Evolutionary conservation across 75 land plant species (phyloP).

Genomic region (Cunninghamia lanceolata): DNA sequence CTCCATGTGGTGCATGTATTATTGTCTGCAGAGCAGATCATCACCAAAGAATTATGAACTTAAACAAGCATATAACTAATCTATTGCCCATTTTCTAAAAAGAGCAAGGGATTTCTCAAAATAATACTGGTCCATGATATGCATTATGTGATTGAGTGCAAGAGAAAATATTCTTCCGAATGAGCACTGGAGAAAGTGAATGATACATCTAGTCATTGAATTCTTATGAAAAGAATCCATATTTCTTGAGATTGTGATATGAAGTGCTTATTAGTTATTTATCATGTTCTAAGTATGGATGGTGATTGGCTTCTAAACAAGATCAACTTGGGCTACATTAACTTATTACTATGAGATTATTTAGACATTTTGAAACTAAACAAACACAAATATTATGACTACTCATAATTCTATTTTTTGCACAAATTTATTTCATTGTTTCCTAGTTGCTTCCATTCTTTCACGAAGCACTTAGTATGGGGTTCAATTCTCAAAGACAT

Average conservation of each 20-base stretch:
- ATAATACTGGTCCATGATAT: neutral
- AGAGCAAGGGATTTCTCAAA: neutral
- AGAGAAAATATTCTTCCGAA: neutral
- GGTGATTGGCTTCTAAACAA: neutral
- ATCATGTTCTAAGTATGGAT: neutral
- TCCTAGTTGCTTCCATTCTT: neutral
- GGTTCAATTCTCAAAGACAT: neutral
- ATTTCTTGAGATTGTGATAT: too few species aligned
- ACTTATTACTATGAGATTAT: neutral
- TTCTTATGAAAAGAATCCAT: too few species aligned
- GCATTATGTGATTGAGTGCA: neutral
- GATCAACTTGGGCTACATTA: neutral
- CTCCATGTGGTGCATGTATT: constrained; percentile 79
- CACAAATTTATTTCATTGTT: neutral
- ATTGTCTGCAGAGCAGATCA: constrained; percentile 27
- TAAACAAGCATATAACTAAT: neutral
- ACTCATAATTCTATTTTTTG: neutral
- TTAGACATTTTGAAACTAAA: neutral
- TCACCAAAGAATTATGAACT: neutral
- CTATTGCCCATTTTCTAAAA: neutral
- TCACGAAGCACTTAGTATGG: neutral
- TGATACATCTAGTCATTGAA: neutral
- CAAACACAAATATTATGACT: neutral
- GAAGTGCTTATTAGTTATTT: neutral
- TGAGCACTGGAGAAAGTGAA: neutral